Evolutionary conservation across 2,329 filamentous ascomycete genomes (phyloP).

Genomic region (Fusarium metavorans): DNA sequence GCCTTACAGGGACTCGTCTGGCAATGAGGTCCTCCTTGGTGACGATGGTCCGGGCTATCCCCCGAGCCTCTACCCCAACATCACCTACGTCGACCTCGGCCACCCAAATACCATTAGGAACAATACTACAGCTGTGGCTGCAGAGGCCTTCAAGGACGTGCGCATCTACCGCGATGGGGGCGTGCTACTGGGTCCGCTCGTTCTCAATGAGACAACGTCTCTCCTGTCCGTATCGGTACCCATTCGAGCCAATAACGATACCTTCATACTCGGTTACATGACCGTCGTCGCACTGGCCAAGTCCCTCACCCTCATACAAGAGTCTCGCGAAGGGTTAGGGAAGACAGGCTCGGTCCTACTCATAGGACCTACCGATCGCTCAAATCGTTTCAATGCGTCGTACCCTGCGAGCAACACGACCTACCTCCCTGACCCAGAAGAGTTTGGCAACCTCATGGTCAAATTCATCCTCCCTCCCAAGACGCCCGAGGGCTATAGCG

Average conservation of each 20-base stretch:
- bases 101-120: conserved; percentile 55
- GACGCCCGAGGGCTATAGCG: conserved; percentile 50
- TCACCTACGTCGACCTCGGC: conserved; percentile 70
- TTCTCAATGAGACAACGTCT: conserved; percentile 78
- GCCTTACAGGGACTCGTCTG: conserved; percentile 71
- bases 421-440: conserved; percentile 52
- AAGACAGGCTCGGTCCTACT: conserved; percentile 77
- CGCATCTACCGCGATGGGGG: conserved; percentile 64
- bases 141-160: conserved; percentile 63
- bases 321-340: conserved; percentile 77
- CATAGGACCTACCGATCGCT: conserved; percentile 73
- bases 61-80: conserved; percentile 79
- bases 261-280: conserved; percentile 83
- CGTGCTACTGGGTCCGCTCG: conserved; percentile 81
- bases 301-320: conserved; percentile 71
- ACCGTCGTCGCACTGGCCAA: conserved; percentile 80
- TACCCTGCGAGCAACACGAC: conserved; percentile 61
- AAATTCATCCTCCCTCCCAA: conserved; percentile 72
- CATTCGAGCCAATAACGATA: conserved; percentile 72
- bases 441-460: conserved; percentile 60
- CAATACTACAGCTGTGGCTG: conserved; percentile 57
- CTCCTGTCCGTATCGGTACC: conserved; percentile 86
- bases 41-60: conserved; percentile 77
- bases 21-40: conserved; percentile 70
- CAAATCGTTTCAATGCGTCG: conserved; percentile 71